Base-by-base conservation (phyloP, 208 protist genomes). In the Trypanosoma caninum region DNA sequence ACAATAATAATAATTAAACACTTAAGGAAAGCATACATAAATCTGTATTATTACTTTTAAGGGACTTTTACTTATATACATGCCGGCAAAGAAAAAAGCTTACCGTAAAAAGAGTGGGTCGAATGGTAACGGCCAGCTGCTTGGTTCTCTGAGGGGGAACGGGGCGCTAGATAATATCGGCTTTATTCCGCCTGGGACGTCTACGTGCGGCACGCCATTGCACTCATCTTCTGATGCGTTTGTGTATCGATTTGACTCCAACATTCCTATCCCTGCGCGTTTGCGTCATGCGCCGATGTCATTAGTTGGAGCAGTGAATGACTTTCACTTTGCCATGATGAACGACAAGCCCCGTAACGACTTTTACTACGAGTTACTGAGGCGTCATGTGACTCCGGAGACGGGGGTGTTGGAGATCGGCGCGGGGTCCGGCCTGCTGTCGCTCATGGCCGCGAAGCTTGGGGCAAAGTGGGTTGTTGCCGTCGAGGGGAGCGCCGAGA, bases 291-390 rank as follows among this genome's bases (percentile, higher is more conserved):
- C 80, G 14, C 78, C 82, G 13, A 66, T 57, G 22, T 80, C 79
- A 20, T 69, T 97, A 2, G 78, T 97, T 1, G 87, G 93, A 64
- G 84, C 89, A 2, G 89, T 95, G n/a, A 97, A 97, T 72, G 93
- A 97, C 62, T 97, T 94, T 34, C 93, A 97, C 70, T 97, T 76
- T 31, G 93, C 93, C 3, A 96, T 97, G 90, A 93, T 97, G 89
- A 96, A 96, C 61, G 93, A 97, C 74, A 57, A 61, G 31, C 79
- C 76, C 2, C 75, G 93, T 13, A 97, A 97, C 57, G 72, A 83
- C 30, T 96, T 96, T 56, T 97, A 97, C 80, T 87, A 95, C 37
- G 65, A 84, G 16, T 38, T 88, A 31, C 75, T 97, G 37, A 70
- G 79, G 58, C 41, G 65, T 28, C 71, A 88, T 69, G 80, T 97